These are phyloP conservation scores for Fusarium sp. DNA, from an alignment of 2,329 filamentous ascomycete genomes.

Conservation along the genomic window DNA sequence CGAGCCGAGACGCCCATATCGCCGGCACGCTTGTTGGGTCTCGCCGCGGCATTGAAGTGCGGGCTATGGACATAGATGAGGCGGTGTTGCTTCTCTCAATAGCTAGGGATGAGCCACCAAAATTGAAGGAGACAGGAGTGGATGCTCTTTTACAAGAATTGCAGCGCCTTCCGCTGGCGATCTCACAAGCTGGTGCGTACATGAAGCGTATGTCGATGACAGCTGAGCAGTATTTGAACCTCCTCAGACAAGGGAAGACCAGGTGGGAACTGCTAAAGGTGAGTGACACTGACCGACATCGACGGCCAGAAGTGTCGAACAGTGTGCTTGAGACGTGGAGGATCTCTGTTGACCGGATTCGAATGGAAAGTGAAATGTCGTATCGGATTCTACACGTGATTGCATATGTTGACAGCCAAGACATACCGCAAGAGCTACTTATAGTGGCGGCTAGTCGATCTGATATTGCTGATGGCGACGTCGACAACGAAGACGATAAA, in stretches of 20 bases:
- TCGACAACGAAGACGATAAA: background rate
- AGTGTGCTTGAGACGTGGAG: constrained; percentile 8
- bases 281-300: background rate
- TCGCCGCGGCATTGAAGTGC: background rate
- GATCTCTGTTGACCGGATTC: background rate
- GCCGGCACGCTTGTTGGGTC: background rate
- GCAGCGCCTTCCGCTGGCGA: background rate
- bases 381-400: background rate
- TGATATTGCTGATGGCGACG: too few relatives aligned
- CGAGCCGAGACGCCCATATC: background rate
- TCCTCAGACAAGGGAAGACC: background rate
- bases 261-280: background rate
- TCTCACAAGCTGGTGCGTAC: constrained; percentile 2
- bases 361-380: background rate
- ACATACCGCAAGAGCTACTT: background rate
- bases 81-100: background rate
- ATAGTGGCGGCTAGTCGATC: background rate
- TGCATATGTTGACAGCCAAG: background rate
- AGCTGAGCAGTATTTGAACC: background rate
- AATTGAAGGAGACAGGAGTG: background rate
- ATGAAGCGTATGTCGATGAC: constrained; percentile 1
- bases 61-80: background rate
- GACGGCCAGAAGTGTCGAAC: background rate
- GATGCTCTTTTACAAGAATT: background rate
- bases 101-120: background rate